Conservation (phyloP, 176 grass and related monocot species). For the Cenchrus fungigraminus region DNA sequence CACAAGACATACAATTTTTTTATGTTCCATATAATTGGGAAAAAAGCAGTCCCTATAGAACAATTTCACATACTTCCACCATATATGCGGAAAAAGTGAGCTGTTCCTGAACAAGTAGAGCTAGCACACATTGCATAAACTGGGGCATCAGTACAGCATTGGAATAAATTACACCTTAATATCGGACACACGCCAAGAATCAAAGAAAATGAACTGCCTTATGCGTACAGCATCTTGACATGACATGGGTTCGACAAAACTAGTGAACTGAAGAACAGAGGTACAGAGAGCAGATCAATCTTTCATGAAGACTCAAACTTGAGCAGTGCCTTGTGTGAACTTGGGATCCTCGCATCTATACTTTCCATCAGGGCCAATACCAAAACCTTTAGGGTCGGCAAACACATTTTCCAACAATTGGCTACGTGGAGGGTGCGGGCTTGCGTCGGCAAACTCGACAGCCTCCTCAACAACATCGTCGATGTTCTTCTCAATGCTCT, state of each 20-base stretch:
- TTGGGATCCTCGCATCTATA: slow-evolving; percentile 93
- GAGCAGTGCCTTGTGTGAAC: slow-evolving; percentile 87
- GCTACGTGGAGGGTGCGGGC: slow-evolving; percentile 80
- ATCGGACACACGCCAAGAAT: slow-evolving; percentile 12
- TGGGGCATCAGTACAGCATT: neutral
- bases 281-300: neutral
- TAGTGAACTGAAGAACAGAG: slow-evolving; percentile 22
- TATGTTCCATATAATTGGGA: no score
- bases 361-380: slow-evolving; percentile 86
- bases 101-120: neutral
- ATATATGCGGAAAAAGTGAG: neutral
- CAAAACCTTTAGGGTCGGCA: slow-evolving; percentile 91
- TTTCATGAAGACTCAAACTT: slow-evolving; percentile 59
- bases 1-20: no score
- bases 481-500: slow-evolving; percentile 81
- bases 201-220: slow-evolving; percentile 33
- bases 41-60: no score
- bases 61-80: slow-evolving; percentile 4
- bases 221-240: slow-evolving; percentile 31
- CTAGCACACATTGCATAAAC: slow-evolving; percentile 28
- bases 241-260: slow-evolving; percentile 43
- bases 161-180: slow-evolving; percentile 22
- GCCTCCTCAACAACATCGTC: slow-evolving; percentile 90
- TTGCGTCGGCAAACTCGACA: slow-evolving; percentile 89
- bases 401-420: slow-evolving; percentile 93